These are phyloP conservation scores for Coprinopsis sp. DNA, from an alignment of 768 basidiomycete species.

Conservation along the genomic window DNA sequence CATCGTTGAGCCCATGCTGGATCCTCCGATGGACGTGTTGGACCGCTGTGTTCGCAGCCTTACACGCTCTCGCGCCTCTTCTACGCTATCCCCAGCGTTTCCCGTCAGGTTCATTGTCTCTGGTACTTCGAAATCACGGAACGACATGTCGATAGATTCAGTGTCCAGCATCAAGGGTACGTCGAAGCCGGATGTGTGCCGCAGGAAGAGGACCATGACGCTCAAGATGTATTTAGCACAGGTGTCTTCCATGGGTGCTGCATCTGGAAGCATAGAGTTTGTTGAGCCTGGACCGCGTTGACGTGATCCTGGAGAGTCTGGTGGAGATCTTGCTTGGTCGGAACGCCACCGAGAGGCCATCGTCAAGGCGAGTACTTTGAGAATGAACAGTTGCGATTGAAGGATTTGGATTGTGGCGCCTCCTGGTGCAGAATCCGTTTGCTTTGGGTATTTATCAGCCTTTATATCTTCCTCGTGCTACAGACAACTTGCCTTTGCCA, in stretches of 20 bases:
- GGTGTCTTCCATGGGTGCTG: slow-evolving; percentile 71
- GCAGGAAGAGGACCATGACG: slow-evolving; percentile 78
- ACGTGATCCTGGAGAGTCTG: too few species aligned
- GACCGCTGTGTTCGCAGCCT: slow-evolving; percentile 43
- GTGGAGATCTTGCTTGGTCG: too few species aligned
- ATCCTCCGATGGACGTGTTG: slow-evolving; percentile 32
- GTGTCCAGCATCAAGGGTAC: slow-evolving; percentile 51
- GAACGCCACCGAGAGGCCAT: slow-evolving; percentile 74
- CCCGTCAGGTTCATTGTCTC: slow-evolving; percentile 27
- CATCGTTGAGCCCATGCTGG: slow-evolving; percentile 36
- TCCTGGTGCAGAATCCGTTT: slow-evolving; percentile 46
- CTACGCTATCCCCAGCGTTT: slow-evolving; percentile 1
- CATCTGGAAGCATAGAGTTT: slow-evolving; percentile 51
- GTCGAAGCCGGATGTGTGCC: slow-evolving; percentile 61
- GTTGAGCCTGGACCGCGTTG: slow-evolving; percentile 20
- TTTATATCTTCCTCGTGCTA: slow-evolving; percentile 1
- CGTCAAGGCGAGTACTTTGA: slow-evolving; percentile 74
- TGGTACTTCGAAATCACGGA: slow-evolving; percentile 69
- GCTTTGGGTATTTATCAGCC: slow-evolving; percentile 31
- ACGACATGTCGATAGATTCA: slow-evolving; percentile 56
- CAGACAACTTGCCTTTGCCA: slow-evolving; percentile 56
- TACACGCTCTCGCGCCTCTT: too few species aligned
- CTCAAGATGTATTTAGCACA: slow-evolving; percentile 78
- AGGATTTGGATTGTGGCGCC: slow-evolving; percentile 63
- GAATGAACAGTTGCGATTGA: slow-evolving; percentile 81